Evolutionary conservation across 2,329 filamentous ascomycete species (phyloP).

Genomic region (Diplodia intermedia): DNA sequence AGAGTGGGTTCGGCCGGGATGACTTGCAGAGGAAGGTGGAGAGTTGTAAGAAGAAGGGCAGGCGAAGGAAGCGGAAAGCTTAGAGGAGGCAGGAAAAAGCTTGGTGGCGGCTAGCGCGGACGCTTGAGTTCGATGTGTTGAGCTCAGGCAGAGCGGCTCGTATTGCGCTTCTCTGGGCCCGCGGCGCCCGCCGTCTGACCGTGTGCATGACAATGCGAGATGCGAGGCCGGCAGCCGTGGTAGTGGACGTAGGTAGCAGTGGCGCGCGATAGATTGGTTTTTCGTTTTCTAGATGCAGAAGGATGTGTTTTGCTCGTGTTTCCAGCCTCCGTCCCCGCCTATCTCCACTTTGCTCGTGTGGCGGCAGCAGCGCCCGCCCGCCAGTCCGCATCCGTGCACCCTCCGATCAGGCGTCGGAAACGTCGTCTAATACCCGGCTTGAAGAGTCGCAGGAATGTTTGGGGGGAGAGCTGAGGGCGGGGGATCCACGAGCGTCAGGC

Average conservation of each 20-base stretch:
- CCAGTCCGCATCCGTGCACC: background rate
- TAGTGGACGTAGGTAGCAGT: too few species aligned
- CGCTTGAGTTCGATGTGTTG: background rate
- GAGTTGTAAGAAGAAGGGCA: background rate
- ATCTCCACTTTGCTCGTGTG: background rate
- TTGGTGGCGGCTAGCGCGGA: conserved; percentile 5
- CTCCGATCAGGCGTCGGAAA: background rate
- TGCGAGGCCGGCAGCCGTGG: background rate
- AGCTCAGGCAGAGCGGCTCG: background rate
- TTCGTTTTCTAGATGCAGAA: background rate
- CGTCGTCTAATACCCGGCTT: background rate
- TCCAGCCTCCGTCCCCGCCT: background rate
- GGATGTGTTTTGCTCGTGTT: conserved; percentile 3
- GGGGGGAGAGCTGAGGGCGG: background rate
- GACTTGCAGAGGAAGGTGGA: conserved; percentile 14
- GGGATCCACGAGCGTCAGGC: background rate
- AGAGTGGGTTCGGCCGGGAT: conserved; percentile 2
- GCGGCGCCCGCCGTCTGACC: conserved; percentile 8
- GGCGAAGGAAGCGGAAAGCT: background rate
- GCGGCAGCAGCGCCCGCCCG: background rate
- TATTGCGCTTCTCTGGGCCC: background rate
- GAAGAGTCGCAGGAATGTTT: background rate
- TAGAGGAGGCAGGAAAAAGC: conserved; percentile 3
- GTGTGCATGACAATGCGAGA: background rate
- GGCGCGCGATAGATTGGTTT: background rate